phyloP scores from a whole-genome alignment of 306 rosid species.

The Betula pendula region DNA sequence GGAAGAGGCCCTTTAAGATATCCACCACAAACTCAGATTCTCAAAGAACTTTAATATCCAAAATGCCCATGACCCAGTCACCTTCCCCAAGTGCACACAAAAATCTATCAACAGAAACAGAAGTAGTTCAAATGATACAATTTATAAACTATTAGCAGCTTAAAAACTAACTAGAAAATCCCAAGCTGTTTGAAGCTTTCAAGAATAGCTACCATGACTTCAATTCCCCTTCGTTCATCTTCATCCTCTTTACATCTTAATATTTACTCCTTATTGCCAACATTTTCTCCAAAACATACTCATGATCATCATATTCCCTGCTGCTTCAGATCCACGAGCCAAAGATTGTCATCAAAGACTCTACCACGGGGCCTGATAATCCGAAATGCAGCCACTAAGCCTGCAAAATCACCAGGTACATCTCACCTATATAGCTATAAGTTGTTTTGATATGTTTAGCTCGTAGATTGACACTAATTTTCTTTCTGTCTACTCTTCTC shows the following conservation, averaged over 20 bases:
- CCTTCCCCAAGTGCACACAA: constrained; percentile 10
- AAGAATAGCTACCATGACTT: constrained; percentile 64
- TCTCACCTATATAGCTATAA: constrained; percentile 15
- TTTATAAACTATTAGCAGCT: constrained; percentile 16
- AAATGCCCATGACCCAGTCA: constrained; percentile 18
- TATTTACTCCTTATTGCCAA: constrained; percentile 31
- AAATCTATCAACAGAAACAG: constrained; percentile 11
- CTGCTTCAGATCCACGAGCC: constrained; percentile 41
- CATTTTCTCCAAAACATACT: constrained; percentile 45
- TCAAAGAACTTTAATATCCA: constrained; percentile 44
- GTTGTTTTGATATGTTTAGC: background rate
- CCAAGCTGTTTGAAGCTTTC: constrained; percentile 22
- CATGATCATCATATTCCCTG: constrained; percentile 42
- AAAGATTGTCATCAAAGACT: constrained; percentile 33
- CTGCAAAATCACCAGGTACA: constrained; percentile 83
- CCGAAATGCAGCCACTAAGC: constrained; percentile 74
- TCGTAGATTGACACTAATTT: constrained; percentile 16
- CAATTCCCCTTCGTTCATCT: constrained; percentile 51
- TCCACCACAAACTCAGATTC: constrained; percentile 78
- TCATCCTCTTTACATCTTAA: constrained; percentile 49
- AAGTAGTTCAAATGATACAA: constrained; percentile 27
- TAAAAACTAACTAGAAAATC: background rate
- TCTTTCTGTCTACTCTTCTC: constrained; percentile 17
- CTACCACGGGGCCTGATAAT: constrained; percentile 52
- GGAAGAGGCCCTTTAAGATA: constrained; percentile 25